Evolutionary conservation across 2,329 filamentous ascomycete genomes (phyloP).

Genomic region (Pestalotiopsis sp.): DNA sequence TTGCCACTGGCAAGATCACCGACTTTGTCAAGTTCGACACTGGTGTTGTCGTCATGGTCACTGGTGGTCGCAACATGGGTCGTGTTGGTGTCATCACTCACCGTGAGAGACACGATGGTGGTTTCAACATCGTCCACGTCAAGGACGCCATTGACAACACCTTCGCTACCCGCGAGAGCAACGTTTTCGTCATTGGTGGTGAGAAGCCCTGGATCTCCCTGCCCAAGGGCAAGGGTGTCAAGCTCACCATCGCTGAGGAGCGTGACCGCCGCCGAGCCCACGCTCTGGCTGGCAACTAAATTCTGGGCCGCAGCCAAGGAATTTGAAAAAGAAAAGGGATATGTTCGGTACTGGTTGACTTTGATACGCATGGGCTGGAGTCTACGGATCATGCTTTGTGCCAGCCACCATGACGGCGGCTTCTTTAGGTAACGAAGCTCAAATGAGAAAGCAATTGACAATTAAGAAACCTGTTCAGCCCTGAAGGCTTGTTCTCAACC

Average conservation of each 20-base stretch:
- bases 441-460: constrained; percentile 37
- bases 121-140: constrained; percentile 99
- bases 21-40: constrained; percentile 99
- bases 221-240: constrained; percentile 99
- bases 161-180: constrained; percentile 98
- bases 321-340: constrained; percentile 27
- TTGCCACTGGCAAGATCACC: constrained; percentile 94
- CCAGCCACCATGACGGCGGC: constrained; percentile 25
- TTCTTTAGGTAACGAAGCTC: constrained; percentile 29
- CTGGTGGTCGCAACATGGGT: constrained; percentile 99
- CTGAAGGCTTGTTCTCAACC: not conserved
- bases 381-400: constrained; percentile 35
- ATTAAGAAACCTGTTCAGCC: constrained; percentile 17
- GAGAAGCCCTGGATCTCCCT: constrained; percentile 99
- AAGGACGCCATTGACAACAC: constrained; percentile 99
- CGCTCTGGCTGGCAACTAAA: constrained; percentile 53
- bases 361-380: constrained; percentile 36
- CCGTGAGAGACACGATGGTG: constrained; percentile 99
- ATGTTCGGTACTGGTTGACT: constrained; percentile 28
- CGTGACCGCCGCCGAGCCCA: constrained; percentile 90
- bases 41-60: constrained; percentile 96
- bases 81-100: constrained; percentile 99
- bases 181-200: constrained; percentile 98
- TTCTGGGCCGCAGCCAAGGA: constrained; percentile 18
- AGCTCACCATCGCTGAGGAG: constrained; percentile 99